Percentiles rank a stretch among this genome's conserved stretches.
Conservation (phyloP, 2,329 filamentous ascomycete genomes). For the Aschersonia sp. region DNA sequence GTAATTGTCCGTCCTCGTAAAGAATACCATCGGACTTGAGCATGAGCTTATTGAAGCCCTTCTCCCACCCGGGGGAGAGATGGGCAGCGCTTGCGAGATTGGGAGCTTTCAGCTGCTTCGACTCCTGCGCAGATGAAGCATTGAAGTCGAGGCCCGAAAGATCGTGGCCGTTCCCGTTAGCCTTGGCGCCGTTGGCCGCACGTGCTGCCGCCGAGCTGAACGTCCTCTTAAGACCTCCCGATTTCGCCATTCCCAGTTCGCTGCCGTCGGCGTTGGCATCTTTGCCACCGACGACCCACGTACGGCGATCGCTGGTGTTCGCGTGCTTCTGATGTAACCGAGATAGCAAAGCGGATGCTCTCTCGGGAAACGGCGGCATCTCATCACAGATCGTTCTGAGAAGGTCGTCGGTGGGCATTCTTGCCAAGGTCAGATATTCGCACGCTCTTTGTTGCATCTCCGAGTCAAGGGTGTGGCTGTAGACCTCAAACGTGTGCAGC, state of each 20-base stretch:
- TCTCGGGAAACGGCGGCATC: slow-evolving; percentile 95
- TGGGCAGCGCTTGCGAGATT: slow-evolving; percentile 89
- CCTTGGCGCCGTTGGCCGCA: slow-evolving; percentile 26
- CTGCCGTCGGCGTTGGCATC: slow-evolving; percentile 73
- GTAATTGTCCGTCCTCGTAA: slow-evolving; percentile 89
- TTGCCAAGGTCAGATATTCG: slow-evolving; percentile 81
- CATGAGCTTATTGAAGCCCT: slow-evolving; percentile 72
- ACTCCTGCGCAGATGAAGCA: slow-evolving; percentile 38
- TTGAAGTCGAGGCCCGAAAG: slow-evolving; percentile 73
- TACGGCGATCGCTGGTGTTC: slow-evolving; percentile 84
- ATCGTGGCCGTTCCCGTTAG: slow-evolving; percentile 37
- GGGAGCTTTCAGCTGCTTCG: slow-evolving; percentile 47
- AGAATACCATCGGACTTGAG: slow-evolving; percentile 72
- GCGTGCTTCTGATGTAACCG: slow-evolving; percentile 89
- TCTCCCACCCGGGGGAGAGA: slow-evolving; percentile 87
- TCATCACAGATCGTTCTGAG: slow-evolving; percentile 91
- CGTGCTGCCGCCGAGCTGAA: slow-evolving; percentile 49
- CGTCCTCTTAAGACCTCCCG: slow-evolving; percentile 69
- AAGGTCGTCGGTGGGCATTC: slow-evolving; percentile 76
- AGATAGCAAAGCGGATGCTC: slow-evolving; percentile 81
- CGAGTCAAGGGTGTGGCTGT: slow-evolving; percentile 87
- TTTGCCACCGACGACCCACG: slow-evolving; percentile 96
- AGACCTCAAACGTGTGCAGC: slow-evolving; percentile 75
- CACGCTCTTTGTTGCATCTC: slow-evolving; percentile 93
- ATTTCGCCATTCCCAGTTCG: slow-evolving; percentile 69